Evolutionary conservation across 352 stramenopile genomes (phyloP), one percentile per base, ranked within the genome.

Genomic region (Phytopythium vexans): DNA sequence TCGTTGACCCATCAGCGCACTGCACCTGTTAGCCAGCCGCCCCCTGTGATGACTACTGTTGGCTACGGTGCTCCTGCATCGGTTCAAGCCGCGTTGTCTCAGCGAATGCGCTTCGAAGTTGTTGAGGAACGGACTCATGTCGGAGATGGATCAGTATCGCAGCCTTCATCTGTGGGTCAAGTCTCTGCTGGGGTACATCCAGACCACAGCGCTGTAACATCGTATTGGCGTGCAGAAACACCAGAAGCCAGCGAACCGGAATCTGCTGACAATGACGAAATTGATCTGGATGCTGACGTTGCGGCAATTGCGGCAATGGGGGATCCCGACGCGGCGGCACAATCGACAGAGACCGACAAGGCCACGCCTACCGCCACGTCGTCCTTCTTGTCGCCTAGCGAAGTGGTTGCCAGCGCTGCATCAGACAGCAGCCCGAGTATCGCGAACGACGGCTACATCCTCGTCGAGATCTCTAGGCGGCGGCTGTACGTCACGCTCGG

Each of bases 401-500:
- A 34, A 8, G n/a, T 6, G 4, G 38, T 38, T n/a, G 16, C 38
- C 41, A 52, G 52, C n/a, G 47, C 49, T 6, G 32, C 32, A 8
- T 54, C 27, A 6, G 14, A 52, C 0, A 15, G 27, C 46, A 47
- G 11, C 5, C 11, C 49, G 43, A 37, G 59, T n/a, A 46, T 60
- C 27, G 58, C 53, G 31, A 64, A 52, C 21, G 62, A 52, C 41
- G 64, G 69, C 21, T 65, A 68, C 33, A 57, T 75, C 15, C 36
- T 68, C 8, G 69, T 90, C 11, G 47, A 39, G 7, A 73, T 90
- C 45, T 60, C 21, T 6, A 64, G 72, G 33, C 52, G 32, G 7
- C 66, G 77, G 21, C 53, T 92, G 49, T 77, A 72, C 49, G 57
- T 92, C 31, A 89, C 82, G 32, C 66, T 90, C 48, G 72, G 62